Percentiles rank a stretch among this genome's conserved stretches.
These are phyloP conservation scores for Aspergillus cristatus DNA, from an alignment of 495 filamentous ascomycete genomes.

Conservation along the genomic window DNA sequence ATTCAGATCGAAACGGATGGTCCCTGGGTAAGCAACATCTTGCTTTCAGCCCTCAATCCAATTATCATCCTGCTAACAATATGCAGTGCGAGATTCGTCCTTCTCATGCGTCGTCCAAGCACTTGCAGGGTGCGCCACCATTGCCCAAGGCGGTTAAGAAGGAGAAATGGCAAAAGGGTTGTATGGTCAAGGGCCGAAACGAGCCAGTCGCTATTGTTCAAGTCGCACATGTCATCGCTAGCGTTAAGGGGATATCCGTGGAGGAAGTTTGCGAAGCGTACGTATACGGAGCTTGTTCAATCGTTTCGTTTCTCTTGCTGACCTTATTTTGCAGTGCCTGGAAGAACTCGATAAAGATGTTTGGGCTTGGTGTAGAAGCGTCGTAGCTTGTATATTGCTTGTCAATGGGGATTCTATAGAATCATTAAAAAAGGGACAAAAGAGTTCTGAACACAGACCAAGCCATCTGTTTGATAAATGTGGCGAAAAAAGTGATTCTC, in stretches of 20 bases:
- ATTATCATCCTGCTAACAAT: conserved; percentile 1
- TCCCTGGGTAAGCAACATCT: conserved; percentile 58
- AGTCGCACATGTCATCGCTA: conserved; percentile 80
- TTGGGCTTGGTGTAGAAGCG: conserved; percentile 52
- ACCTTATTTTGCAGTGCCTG: conserved; percentile 45
- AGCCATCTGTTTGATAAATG: no score
- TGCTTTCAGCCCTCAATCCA: no score
- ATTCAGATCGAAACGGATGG: conserved; percentile 93
- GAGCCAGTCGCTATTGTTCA: conserved; percentile 76
- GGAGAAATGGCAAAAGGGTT: conserved; percentile 78
- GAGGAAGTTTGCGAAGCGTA: conserved; percentile 79
- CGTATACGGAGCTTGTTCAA: conserved; percentile 17
- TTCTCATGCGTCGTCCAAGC: conserved; percentile 43
- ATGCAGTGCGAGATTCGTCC: conserved; percentile 46
- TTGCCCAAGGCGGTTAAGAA: conserved; percentile 69
- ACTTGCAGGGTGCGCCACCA: conserved; percentile 32
- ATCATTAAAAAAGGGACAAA: no score
- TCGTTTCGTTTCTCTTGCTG: conserved; percentile 8
- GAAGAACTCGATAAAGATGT: conserved; percentile 74
- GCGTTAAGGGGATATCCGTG: conserved; percentile 65
- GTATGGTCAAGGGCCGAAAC: conserved; percentile 85
- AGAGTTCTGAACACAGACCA: no score
- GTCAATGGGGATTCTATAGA: background rate
- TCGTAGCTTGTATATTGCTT: conserved; percentile 5
- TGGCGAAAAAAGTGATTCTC: no score